Base-by-base conservation (phyloP, 768 basidiomycete species). In the Clathrus columnatus region DNA sequence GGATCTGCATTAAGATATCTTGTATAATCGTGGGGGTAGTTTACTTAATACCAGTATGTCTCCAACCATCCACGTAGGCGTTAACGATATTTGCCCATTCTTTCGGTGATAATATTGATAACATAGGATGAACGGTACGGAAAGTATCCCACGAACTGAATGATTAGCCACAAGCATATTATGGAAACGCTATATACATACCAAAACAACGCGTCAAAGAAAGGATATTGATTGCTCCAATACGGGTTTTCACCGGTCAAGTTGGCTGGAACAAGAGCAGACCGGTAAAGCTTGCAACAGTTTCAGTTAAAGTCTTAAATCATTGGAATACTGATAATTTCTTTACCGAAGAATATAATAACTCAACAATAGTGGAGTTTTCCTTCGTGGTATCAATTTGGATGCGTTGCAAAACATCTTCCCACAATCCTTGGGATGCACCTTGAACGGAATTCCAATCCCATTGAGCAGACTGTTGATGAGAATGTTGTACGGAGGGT, bases 181-280 rank as follows among this genome's bases (percentile, higher is more conserved):
- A 2, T 26, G 11, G 47, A 29, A 47, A 7, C 11, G 29, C 8
- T n/a, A 20, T n/a, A 30, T 23, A 57, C 68, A 51, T 48, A 75
- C 77, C 76, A 78, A 64, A 79, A 79, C 28, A 78, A 61, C 1
- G 77, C 73, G 48, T 79, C 77, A 51, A 72, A 79, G 63, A 77
- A 79, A 2, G 77, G 75, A 63, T 69, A 73, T 1, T 66, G 53
- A 5, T 72, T 73, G 0, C 64, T 66, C 77, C 76, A 79, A 59
- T 77, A 77, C 1, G 76, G 77, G 53, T 79, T 79, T 58, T 79
- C 77, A 29, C 61, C 67, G 0, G 77, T 77, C 54, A 76, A 57
- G 57, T 79, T 79, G 0, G 76, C 75, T 1, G 77, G 77, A 7
- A 78, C 76, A n/a, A 79, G 65, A 11, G 73, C 72, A 0, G 72